Conservation (phyloP, 2,329 filamentous ascomycete species). For the Fusarium sp. region DNA sequence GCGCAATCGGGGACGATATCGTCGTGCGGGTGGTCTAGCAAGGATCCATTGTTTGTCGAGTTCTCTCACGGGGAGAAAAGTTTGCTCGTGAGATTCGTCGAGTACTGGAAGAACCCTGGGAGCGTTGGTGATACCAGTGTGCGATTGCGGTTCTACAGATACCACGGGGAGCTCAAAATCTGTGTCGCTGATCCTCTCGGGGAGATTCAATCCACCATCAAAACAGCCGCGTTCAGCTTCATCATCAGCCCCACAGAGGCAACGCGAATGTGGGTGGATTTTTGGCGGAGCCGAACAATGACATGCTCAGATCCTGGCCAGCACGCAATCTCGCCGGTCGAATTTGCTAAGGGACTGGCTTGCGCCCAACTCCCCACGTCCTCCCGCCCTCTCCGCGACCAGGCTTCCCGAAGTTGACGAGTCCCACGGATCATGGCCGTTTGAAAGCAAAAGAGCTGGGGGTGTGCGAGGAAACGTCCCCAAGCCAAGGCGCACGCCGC, state of each 20-base stretch:
- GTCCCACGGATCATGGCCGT: constrained; percentile 8
- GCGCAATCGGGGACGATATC: constrained; percentile 42
- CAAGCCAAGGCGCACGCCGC: constrained; percentile 2
- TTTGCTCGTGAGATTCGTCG: not conserved
- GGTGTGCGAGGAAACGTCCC: constrained; percentile 13
- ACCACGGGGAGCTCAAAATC: not conserved
- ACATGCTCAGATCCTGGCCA: constrained; percentile 47
- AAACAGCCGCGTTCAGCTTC: constrained; percentile 5
- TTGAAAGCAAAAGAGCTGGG: constrained; percentile 24
- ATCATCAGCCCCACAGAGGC: constrained; percentile 14
- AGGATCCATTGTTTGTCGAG: constrained; percentile 10
- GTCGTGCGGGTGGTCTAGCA: constrained; percentile 35
- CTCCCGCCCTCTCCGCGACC: constrained; percentile 20
- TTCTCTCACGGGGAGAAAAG: constrained; percentile 7
- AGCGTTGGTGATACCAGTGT: not conserved
- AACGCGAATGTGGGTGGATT: constrained; percentile 34
- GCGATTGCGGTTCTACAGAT: not conserved
- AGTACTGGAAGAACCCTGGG: not conserved
- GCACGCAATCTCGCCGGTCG: constrained; percentile 42
- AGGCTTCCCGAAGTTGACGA: constrained; percentile 2
- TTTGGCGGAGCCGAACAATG: constrained; percentile 38
- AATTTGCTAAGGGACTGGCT: constrained; percentile 1
- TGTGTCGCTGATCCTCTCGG: not conserved
- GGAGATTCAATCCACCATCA: not conserved
- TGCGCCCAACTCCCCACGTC: constrained; percentile 32